phyloP scores from a whole-genome alignment of 2,329 filamentous ascomycete genomes.

The Metarhizium humberi region DNA sequence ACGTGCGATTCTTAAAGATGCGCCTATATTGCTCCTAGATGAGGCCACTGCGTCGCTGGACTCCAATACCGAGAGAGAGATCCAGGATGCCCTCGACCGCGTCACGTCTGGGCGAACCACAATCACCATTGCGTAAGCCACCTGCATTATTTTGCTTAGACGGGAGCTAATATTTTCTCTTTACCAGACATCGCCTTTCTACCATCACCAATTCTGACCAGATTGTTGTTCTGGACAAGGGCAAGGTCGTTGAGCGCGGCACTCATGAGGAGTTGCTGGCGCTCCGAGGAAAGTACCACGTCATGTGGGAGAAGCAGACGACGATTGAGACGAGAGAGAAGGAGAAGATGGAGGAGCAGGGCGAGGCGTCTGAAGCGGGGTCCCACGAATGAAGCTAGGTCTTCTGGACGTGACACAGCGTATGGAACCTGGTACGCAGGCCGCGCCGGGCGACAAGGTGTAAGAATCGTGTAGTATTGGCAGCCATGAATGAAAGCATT shows the following conservation, averaged over 20 bases:
- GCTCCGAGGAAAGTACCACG: constrained; percentile 33
- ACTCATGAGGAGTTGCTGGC: constrained; percentile 38
- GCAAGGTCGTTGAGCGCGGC: constrained; percentile 43
- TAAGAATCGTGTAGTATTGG: no score
- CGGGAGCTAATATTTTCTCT: background rate
- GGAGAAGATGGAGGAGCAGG: background rate
- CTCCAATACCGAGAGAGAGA: constrained; percentile 31
- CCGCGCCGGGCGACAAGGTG: no score
- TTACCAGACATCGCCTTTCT: constrained; percentile 24
- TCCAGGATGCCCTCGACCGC: constrained; percentile 36
- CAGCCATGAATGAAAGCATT: no score
- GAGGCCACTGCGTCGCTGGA: constrained; percentile 43
- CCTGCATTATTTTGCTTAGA: background rate
- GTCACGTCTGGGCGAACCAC: constrained; percentile 41
- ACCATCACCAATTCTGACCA: constrained; percentile 37
- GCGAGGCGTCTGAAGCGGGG: background rate
- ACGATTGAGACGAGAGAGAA: background rate
- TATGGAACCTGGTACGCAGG: no score
- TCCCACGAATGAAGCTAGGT: background rate
- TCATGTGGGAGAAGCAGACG: constrained; percentile 40
- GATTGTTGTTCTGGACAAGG: constrained; percentile 45
- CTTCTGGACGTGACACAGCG: no score
- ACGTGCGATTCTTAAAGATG: constrained; percentile 21
- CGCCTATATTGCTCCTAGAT: constrained; percentile 28
- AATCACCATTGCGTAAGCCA: constrained; percentile 31